These are phyloP conservation scores for Cenococcum geophilum DNA, from an alignment of 495 filamentous ascomycete genomes.

Conservation along the genomic window DNA sequence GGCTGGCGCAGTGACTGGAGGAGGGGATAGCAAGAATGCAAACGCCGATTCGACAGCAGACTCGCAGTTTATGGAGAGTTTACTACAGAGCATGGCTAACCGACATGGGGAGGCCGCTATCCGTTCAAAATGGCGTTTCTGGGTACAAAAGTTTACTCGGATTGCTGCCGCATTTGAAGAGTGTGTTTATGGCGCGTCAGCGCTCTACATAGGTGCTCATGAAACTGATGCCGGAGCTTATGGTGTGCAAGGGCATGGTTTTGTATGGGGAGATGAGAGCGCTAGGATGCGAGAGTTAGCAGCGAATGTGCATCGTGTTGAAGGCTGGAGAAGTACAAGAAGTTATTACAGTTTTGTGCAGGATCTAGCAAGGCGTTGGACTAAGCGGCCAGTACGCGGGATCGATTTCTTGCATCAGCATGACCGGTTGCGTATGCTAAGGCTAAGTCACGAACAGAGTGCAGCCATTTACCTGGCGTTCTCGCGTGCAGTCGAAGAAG, in stretches of 20 bases:
- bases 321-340: slow-evolving; percentile 90
- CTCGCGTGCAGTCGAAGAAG: slow-evolving; percentile 61
- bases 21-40: slow-evolving; percentile 19
- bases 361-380: slow-evolving; percentile 60
- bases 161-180: slow-evolving; percentile 94
- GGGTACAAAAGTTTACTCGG: slow-evolving; percentile 83
- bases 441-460: slow-evolving; percentile 62
- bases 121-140: slow-evolving; percentile 81
- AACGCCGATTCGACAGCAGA: slow-evolving; percentile 75
- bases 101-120: slow-evolving; percentile 87
- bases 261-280: slow-evolving; percentile 83
- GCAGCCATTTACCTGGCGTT: slow-evolving; percentile 78
- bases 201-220: slow-evolving; percentile 74
- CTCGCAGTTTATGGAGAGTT: slow-evolving; percentile 77
- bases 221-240: slow-evolving; percentile 59
- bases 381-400: slow-evolving; percentile 66
- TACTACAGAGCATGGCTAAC: slow-evolving; percentile 72
- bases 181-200: slow-evolving; percentile 81
- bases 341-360: slow-evolving; percentile 95
- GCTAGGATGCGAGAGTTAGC: slow-evolving; percentile 78
- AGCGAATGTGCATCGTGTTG: slow-evolving; percentile 83
- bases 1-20: slow-evolving; percentile 37
- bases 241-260: slow-evolving; percentile 73
- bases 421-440: slow-evolving; percentile 75
- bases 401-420: slow-evolving; percentile 88